Evolutionary conservation across 257 asterid species (phyloP).

Genomic region (Gentiana macrophylla): DNA sequence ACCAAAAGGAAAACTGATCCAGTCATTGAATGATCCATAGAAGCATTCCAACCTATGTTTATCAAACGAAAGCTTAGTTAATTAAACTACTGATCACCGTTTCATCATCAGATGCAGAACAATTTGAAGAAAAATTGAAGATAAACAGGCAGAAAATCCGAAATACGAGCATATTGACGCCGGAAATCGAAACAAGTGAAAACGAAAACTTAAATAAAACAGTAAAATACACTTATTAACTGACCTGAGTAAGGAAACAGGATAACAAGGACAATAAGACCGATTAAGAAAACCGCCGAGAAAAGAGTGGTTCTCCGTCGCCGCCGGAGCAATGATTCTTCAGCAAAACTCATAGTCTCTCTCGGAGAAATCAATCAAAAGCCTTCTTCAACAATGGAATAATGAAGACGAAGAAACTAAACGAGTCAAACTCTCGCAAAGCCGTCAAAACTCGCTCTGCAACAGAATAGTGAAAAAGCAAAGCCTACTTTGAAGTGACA

Average conservation of each 20-base stretch:
- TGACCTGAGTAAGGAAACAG: conserved; percentile 1
- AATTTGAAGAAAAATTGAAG: not conserved
- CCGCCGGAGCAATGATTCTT: too few relatives aligned
- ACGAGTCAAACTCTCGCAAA: too few relatives aligned
- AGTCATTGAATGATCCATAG: not conserved
- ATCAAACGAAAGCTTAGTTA: not conserved
- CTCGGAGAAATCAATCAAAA: too few relatives aligned
- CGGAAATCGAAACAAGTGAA: not conserved
- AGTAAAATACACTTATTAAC: not conserved
- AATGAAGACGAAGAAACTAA: too few relatives aligned
- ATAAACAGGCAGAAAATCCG: not conserved
- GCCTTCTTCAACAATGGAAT: too few relatives aligned
- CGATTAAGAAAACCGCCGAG: conserved; percentile 1
- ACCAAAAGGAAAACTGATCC: not conserved
- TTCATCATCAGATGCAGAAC: not conserved
- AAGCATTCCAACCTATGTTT: conserved; percentile 5
- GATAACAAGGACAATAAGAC: conserved; percentile 1
- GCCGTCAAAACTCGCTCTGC: too few relatives aligned
- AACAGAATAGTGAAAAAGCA: too few relatives aligned
- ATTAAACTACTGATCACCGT: not conserved
- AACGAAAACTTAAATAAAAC: not conserved
- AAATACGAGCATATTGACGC: not conserved
- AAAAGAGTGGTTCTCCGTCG: too few relatives aligned
- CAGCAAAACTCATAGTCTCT: too few relatives aligned
- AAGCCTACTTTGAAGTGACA: too few relatives aligned